These are phyloP conservation scores for Bisporella sp. DNA, from an alignment of 2,329 filamentous ascomycete genomes.

Conservation along the genomic window DNA sequence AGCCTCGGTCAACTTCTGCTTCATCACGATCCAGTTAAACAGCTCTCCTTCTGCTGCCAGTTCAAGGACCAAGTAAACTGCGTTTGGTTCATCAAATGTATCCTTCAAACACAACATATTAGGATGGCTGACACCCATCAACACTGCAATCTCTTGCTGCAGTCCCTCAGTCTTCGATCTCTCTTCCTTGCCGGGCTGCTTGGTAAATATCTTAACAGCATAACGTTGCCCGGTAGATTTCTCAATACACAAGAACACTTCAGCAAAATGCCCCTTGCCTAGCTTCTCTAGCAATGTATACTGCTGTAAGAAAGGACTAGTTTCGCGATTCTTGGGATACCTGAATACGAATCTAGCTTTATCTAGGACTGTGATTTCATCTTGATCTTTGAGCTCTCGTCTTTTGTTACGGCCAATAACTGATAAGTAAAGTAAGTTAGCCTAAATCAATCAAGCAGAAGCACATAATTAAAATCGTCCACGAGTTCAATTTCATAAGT, in stretches of 20 bases:
- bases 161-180: conserved; percentile 76
- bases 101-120: conserved; percentile 91
- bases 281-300: conserved; percentile 80
- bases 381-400: conserved; percentile 78
- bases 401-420: conserved; percentile 88
- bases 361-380: conserved; percentile 83
- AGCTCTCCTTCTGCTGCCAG: conserved; percentile 88
- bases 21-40: conserved; percentile 91
- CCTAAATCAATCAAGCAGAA: too few relatives aligned
- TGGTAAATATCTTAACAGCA: conserved; percentile 93
- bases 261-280: conserved; percentile 92
- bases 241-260: conserved; percentile 86
- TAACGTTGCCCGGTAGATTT: conserved; percentile 74
- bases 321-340: conserved; percentile 70
- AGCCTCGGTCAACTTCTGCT: conserved; percentile 77
- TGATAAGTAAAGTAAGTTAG: conserved; percentile 20
- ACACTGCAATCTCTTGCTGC: conserved; percentile 90
- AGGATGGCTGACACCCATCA: conserved; percentile 96
- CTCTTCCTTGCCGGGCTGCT: conserved; percentile 74
- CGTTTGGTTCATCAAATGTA: conserved; percentile 85
- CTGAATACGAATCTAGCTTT: conserved; percentile 86
- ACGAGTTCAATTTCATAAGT: too few relatives aligned
- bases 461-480: too few relatives aligned
- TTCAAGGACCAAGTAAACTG: conserved; percentile 87
- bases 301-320: conserved; percentile 76